Percentiles rank a stretch among this genome's conserved stretches.
Evolutionary conservation across 768 basidiomycete species (phyloP).

Genomic region (Austroboletus festivus): DNA sequence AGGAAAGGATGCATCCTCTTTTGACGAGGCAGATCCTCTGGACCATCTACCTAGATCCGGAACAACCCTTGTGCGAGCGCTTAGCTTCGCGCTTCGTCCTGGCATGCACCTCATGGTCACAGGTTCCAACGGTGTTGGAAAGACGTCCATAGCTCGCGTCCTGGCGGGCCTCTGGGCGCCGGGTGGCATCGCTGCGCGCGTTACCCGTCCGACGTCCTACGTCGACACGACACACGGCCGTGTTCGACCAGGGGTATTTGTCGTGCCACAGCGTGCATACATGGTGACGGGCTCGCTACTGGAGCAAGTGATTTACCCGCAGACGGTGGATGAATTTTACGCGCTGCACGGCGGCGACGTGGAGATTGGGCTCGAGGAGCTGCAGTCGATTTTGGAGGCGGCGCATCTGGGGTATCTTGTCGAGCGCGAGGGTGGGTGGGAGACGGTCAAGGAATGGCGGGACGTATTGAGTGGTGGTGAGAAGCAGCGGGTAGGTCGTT

Average conservation of each 20-base stretch:
- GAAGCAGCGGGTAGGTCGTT: constrained; percentile 71
- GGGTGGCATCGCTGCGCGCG: constrained; percentile 32
- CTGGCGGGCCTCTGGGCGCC: constrained; percentile 88
- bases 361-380: constrained; percentile 55
- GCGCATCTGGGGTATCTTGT: constrained; percentile 86
- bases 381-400: constrained; percentile 73
- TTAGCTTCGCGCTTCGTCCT: constrained; percentile 58
- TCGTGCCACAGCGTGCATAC: constrained; percentile 92
- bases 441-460: constrained; percentile 90
- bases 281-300: constrained; percentile 84
- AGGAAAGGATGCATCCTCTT: background rate
- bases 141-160: constrained; percentile 85
- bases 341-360: constrained; percentile 49
- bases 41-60: constrained; percentile 21
- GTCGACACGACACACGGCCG: constrained; percentile 34
- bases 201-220: constrained; percentile 30
- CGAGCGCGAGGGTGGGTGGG: constrained; percentile 85
- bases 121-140: constrained; percentile 89
- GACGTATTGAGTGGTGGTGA: constrained; percentile 95
- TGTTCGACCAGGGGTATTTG: constrained; percentile 53
- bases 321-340: constrained; percentile 63
- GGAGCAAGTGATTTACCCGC: constrained; percentile 93
- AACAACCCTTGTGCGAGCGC: constrained; percentile 59
- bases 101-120: constrained; percentile 94
- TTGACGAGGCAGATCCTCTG: constrained; percentile 15